Base-by-base conservation (phyloP, 2,329 filamentous ascomycete species). In the Parasarocladium wereldwijsianum region DNA sequence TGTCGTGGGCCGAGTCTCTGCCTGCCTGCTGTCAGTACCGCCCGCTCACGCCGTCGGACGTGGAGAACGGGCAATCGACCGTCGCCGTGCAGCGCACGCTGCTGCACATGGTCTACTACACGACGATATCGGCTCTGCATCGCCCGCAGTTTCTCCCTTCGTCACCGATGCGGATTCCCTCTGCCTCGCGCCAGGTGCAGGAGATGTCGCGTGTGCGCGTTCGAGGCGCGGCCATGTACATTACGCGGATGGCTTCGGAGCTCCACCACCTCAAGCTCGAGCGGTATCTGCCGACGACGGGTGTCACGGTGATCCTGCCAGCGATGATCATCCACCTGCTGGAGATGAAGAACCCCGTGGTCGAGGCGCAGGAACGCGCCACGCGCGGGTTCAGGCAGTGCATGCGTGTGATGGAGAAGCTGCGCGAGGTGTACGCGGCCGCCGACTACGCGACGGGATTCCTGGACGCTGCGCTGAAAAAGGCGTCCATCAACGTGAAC, bases 381-480 rank as follows among this genome's bases (percentile, higher is more conserved):
- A 67, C 85, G 15, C 70, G 76, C 34, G 82, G 84, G 13, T 93
- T 93, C 58, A 79, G 78, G 42, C 78, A 85, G 49, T 94, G 87
- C 56, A 93, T 94, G 83, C 70, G 76, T 26, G 84, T 93, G 35
- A 80, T 94, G 63, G 76, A 85, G 49, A 78, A 77, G 38, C 65
- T 96, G 12, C 74, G 85, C 21, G 84, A 93, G 45, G 82, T 85
- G 17, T 94, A 96, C 45, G 76, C 85, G 1, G 85, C 86, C 0
- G 87, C 87, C n/a, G 86, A 94, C 51, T 93, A 90, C 44, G 85
- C 84, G n/a, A 87, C 82, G 1, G 82, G 82, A 3, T 94, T 94
- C 58, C 65, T 94, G n/a, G 83, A 93, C 48, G 84, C 85, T 2
- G 84, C 85, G 1, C 79, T 93, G 38, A 76, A 81, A 37, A 92